Evolutionary conservation across 2,329 filamentous ascomycete species (phyloP), one percentile per base, ranked within the genome.

Genomic region (Aquanectria penicillioides): DNA sequence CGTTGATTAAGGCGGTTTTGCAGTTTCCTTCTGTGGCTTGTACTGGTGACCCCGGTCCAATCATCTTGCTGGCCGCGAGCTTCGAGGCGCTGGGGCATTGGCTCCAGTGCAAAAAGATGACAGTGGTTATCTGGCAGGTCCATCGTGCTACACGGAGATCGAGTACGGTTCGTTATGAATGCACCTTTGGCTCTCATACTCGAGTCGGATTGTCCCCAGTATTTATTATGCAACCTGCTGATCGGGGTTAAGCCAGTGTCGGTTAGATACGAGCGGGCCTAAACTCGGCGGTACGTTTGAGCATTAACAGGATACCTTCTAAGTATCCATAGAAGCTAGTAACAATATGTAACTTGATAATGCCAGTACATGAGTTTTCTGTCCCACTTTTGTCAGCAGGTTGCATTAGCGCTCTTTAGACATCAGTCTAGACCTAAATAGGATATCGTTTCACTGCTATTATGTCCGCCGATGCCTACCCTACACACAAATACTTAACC

Each of bases 21-120:
- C 12, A 66, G 40, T 46, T 65, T 66, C 29, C 67, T 64, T 20
- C 67, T 65, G 52, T 70, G 59, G 1, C 61, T 60, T 2, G 67
- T 65, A 49, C 66, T 71, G 4, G 65, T 71, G 7, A 72, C 64
- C 6, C 74, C 73, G 2, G 69, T 75, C 73, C 73, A 76, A 47
- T 76, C 73, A 33, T 76, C 73, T 12, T 22, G 18, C 11, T 15
- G 12, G 25, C 18, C 29, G 12, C 48, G 48, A 12, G 36, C 20
- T 17, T 51, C 48, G 13, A 26, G 29, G 17, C 36, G 36, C 20
- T 51, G 48, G n/a, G 48, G 34, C 48, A 51, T 51, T 28, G 37
- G 36, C 8, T 41, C 13, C 12, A 51, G 13, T 28, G 23, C 9
- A 4, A 51, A 40, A 2, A 41, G 23, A 11, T 20, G 26, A 6